A percentile compares a stretch with the other conserved stretches of the same genome.
phyloP scores from a whole-genome alignment of 1,284 basidiomycete species.

The Sphagnurus paluster region DNA sequence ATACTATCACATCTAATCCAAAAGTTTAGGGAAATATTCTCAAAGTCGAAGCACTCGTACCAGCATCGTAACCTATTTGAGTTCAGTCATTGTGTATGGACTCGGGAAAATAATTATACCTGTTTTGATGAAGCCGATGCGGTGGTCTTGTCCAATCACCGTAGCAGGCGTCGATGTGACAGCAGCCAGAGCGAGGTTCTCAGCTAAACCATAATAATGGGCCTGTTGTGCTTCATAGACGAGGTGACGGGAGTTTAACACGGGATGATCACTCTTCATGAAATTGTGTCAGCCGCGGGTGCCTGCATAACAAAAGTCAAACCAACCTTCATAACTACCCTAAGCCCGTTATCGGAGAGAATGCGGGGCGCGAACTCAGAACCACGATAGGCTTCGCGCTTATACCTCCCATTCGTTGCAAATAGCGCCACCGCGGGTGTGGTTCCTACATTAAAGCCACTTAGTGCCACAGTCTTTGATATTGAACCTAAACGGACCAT shows the following conservation, averaged over 20 bases:
- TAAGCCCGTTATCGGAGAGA: constrained; percentile 71
- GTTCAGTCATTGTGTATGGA: background rate
- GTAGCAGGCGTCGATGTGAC: constrained; percentile 81
- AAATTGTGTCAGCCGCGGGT: background rate
- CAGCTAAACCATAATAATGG: constrained; percentile 70
- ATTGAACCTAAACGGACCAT: constrained; percentile 36
- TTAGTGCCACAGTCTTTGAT: background rate
- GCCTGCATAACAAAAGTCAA: background rate
- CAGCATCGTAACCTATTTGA: constrained; percentile 36
- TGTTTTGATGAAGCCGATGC: constrained; percentile 72
- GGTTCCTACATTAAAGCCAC: constrained; percentile 32
- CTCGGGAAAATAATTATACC: constrained; percentile 34
- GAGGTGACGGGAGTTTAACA: constrained; percentile 77
- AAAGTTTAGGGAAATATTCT: background rate
- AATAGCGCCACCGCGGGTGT: constrained; percentile 77
- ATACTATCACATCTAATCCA: constrained; percentile 55
- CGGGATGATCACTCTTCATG: constrained; percentile 68
- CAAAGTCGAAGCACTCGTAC: constrained; percentile 18
- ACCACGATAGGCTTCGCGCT: constrained; percentile 83
- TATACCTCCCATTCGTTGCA: constrained; percentile 71
- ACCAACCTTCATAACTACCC: constrained; percentile 75
- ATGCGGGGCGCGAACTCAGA: constrained; percentile 86
- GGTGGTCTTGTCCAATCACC: constrained; percentile 77
- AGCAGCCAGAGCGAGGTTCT: constrained; percentile 63
- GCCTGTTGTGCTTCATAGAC: constrained; percentile 88